phyloP scores from a whole-genome alignment of 129 eudicot species.

The Mikania micrantha region DNA sequence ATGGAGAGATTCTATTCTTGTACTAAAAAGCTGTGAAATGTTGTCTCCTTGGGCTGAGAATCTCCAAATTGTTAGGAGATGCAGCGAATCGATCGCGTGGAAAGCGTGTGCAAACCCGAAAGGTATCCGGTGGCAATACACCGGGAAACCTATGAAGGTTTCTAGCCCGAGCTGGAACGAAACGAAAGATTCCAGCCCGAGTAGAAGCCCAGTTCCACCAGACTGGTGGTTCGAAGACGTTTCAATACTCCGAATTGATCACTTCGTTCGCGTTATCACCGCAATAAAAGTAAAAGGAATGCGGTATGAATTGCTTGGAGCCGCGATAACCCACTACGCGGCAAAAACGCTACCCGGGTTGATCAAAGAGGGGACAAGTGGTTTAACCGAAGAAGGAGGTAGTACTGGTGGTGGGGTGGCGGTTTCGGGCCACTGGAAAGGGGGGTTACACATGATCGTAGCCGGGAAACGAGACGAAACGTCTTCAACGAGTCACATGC shows the following conservation, averaged over 20 bases:
- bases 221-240: slow-evolving; percentile 99
- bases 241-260: slow-evolving; percentile 84
- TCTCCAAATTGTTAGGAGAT: slow-evolving; percentile 92
- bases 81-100: slow-evolving; percentile 98
- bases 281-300: slow-evolving; percentile 97
- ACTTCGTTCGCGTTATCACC: slow-evolving; percentile 84
- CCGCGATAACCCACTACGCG: slow-evolving; percentile 76
- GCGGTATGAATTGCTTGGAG: slow-evolving; percentile 83
- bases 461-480: slow-evolving; percentile 50
- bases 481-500: slow-evolving; percentile 36
- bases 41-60: slow-evolving; percentile 98
- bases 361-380: slow-evolving; percentile 49
- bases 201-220: slow-evolving; percentile 60
- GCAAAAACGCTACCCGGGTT: slow-evolving; percentile 73
- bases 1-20: slow-evolving; percentile 90
- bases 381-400: slow-evolving; percentile 30
- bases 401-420: slow-evolving; percentile 24
- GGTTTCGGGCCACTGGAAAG: slow-evolving; percentile 51
- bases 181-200: slow-evolving; percentile 80
- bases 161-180: slow-evolving; percentile 82
- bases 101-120: slow-evolving; percentile 98
- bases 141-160: slow-evolving; percentile 58
- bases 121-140: slow-evolving; percentile 93
- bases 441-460: slow-evolving; percentile 77
- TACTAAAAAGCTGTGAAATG: slow-evolving; percentile 78